Percentiles rank a stretch among this genome's conserved stretches.
Evolutionary conservation across 129 eudicot species (phyloP).

Genomic region (Artemisia annua): DNA sequence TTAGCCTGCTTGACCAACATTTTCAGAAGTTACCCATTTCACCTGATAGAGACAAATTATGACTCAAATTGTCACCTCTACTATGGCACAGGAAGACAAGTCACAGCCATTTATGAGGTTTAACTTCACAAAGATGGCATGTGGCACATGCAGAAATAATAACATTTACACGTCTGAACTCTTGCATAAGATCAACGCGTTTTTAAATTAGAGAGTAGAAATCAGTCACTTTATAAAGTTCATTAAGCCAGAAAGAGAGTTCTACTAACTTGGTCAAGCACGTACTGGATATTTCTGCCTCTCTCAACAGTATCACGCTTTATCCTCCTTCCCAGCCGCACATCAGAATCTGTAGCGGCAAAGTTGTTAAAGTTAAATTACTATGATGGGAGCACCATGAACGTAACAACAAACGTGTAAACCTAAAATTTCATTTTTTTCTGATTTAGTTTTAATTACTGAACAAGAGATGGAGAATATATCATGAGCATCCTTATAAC

Average conservation of each 20-base stretch:
- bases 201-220: too few species aligned
- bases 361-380: slow-evolving; percentile 21
- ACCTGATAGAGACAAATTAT: too few species aligned
- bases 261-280: slow-evolving; percentile 88
- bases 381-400: slow-evolving; percentile 10
- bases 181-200: too few species aligned
- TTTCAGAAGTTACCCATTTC: too few species aligned
- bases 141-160: too few species aligned
- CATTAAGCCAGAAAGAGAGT: slow-evolving; percentile 14
- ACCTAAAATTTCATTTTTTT: too few species aligned
- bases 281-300: slow-evolving; percentile 74
- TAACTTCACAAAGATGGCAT: too few species aligned
- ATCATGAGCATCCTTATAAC: slow-evolving; percentile 6
- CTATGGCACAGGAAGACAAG: too few species aligned
- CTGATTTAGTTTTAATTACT: background rate
- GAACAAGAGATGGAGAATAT: background rate
- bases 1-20: too few species aligned
- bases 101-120: too few species aligned
- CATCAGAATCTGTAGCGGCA: slow-evolving; percentile 73
- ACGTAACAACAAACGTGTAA: slow-evolving; percentile 2
- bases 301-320: slow-evolving; percentile 80
- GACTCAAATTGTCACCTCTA: too few species aligned
- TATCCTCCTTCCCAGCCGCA: slow-evolving; percentile 84
- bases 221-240: slow-evolving; percentile 3
- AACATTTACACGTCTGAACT: too few species aligned